These are phyloP conservation scores for Hanseniaspora osmophila DNA, from an alignment of 805 yeast genomes.

Conservation along the genomic window DNA sequence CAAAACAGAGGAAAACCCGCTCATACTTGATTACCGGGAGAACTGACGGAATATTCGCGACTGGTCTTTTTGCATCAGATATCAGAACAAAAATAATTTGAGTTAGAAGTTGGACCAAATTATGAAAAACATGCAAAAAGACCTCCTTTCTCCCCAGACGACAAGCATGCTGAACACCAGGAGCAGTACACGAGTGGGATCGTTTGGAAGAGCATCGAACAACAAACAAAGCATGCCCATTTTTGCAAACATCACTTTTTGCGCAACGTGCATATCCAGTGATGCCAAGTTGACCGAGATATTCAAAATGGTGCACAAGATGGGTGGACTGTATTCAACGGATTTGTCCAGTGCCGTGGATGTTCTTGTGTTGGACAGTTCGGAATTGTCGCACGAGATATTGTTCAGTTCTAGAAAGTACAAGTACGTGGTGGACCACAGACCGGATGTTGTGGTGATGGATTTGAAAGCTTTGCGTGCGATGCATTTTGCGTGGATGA, in stretches of 20 bases:
- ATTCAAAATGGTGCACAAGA: conserved; percentile 30
- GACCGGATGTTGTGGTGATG: conserved; percentile 14
- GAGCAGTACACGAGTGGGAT: not conserved
- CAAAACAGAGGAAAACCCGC: too few species aligned
- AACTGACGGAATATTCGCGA: too few species aligned
- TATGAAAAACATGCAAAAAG: too few species aligned
- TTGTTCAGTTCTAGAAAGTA: conserved; percentile 35
- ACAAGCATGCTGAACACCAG: too few species aligned
- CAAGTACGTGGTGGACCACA: conserved; percentile 32
- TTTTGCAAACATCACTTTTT: not conserved
- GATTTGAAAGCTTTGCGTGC: not conserved
- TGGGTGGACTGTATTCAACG: conserved; percentile 46
- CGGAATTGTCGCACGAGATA: conserved; percentile 15
- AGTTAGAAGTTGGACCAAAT: too few species aligned
- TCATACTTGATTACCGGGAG: too few species aligned
- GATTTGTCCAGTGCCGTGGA: conserved; percentile 50
- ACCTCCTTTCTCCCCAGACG: too few species aligned
- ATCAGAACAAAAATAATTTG: too few species aligned
- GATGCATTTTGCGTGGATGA: not conserved
- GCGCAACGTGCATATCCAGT: not conserved
- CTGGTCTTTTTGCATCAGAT: too few species aligned
- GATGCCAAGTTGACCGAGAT: conserved; percentile 11
- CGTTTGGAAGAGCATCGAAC: not conserved
- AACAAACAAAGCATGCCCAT: not conserved
- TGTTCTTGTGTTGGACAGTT: conserved; percentile 44